Evolutionary conservation across 2,329 filamentous ascomycete genomes (phyloP), one percentile per base, ranked within the genome.

Genomic region (Peltaster fructicola): DNA sequence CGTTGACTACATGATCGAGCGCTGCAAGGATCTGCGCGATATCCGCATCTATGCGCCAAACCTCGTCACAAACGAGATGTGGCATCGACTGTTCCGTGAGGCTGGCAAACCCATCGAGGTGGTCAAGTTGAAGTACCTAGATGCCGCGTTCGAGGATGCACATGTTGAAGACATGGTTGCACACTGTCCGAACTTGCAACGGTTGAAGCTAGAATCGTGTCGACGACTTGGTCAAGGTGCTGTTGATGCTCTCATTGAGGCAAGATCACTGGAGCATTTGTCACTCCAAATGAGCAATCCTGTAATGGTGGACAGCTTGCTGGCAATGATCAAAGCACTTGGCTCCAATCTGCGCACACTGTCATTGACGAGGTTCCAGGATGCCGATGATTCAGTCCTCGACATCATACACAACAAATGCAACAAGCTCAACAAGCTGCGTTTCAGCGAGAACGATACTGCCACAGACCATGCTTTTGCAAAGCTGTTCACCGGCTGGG

Each of bases 41-140:
- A 59, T 95, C 20, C 77, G 81, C 34, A 61, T 95, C 1, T 74
- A 88, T 34, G 79, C 81, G 7, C 71, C 80, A 7, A 95, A 92
- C 37, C 66, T 95, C 1, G 57, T 95, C 9, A 72, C 74, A 7
- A 72, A 88, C 31, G 57, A 63, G 4, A 71, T 69, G 43, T 93
- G 84, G 84, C 60, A 65, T 25, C 59, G 65, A 23, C 70, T 77
- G 23, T 67, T 93, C 26, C 53, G 56, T 8, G 58, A 61, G 24
- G 71, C 75, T 30, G 84, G 82, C 7, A 39, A 55, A 6, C 50
- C 63, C 12, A 59, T 93, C 8, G 65, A 70, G 38, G 61, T 61
- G 1, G 50, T 95, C 11, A 77, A 82, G 39, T 62, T 93, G 2
- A 82, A 81, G 41, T 82, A 76, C 51, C 76, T 88, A 0, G 82